phyloP scores from a whole-genome alignment of 495 filamentous ascomycete genomes.

The Penicilliopsis zonata region DNA sequence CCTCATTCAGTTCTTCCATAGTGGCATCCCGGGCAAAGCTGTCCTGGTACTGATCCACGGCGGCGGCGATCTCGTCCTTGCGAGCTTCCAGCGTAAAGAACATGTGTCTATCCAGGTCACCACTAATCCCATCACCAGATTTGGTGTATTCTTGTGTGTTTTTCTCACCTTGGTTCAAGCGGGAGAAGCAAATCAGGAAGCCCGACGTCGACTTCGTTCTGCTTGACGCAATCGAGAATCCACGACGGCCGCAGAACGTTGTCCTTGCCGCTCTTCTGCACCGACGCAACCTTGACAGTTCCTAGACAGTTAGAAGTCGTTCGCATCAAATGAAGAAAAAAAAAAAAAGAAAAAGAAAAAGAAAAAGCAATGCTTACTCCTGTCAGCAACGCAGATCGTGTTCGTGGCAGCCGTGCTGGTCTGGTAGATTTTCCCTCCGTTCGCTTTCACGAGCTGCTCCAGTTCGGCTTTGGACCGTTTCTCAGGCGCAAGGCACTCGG shows the following conservation, averaged over 20 bases:
- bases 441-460: constrained; percentile 75
- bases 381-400: constrained; percentile 68
- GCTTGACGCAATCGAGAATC: constrained; percentile 71
- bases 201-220: constrained; percentile 49
- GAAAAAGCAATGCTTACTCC: constrained; percentile 32
- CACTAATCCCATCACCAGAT: too few relatives aligned
- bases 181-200: constrained; percentile 49
- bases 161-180: constrained; percentile 55
- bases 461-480: constrained; percentile 71
- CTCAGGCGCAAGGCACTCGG: constrained; percentile 39
- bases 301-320: constrained; percentile 21
- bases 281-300: constrained; percentile 73
- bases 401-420: constrained; percentile 45
- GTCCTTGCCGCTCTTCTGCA: constrained; percentile 54
- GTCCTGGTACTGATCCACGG: constrained; percentile 68
- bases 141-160: too few relatives aligned
- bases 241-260: constrained; percentile 72
- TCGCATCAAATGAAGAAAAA: too few relatives aligned
- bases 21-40: constrained; percentile 68
- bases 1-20: constrained; percentile 48
- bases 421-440: constrained; percentile 79
- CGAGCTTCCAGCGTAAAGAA: constrained; percentile 39
- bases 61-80: constrained; percentile 31
- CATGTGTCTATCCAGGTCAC: constrained; percentile 49
- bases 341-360: too few relatives aligned